Evolutionary conservation across 306 rosid genomes (phyloP), one percentile per base, ranked within the genome.

Genomic region (Abrus pulchellus): DNA sequence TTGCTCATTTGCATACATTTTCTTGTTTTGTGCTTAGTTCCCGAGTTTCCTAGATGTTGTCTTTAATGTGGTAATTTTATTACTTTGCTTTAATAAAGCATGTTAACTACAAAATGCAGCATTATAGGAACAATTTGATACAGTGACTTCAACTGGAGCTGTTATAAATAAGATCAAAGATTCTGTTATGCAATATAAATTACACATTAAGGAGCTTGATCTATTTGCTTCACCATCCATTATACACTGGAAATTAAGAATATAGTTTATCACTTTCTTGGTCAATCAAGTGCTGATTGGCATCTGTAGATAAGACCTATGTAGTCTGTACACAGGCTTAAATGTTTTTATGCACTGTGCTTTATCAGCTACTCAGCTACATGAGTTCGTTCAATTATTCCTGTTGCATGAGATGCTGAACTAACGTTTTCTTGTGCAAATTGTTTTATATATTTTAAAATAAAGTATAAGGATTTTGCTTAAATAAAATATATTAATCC

Each of bases 331-430:
- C 34, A 2, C 44, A 36, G 61, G 73, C 67, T 78, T 34, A 67
- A 34, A 36, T 45, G 3, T 32, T 41, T 72, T 64, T 27, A 20
- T 78, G 72, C 49, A 38, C 5, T 7, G 2, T 68, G 40, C 49
- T 52, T 49, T 43, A 6, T 55, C 50, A 54, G 68, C 53, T 73
- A 41, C 44, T 34, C 32, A 47, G 29, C 55, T 72, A 40, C 56
- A 7, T 2, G 65, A 45, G 75, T 74, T 65, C 57, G 44, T 65
- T 83, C 59, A 54, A 36, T 53, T 59, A 8, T 72, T 82, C 60
- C 77, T 41, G 36, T 28, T 36, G 68, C 54, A 27, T 36, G 33
- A 66, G 53, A 53, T 56, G 82, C 52, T 62, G 59, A 67, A 54
- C 54, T 36, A 68, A 53, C 33, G 32, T 56, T 55, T 56, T 38